Evolutionary conservation across 2,329 filamentous ascomycete genomes (phyloP), one percentile per base, ranked within the genome.

Genomic region (Aureobasidium namibiae): DNA sequence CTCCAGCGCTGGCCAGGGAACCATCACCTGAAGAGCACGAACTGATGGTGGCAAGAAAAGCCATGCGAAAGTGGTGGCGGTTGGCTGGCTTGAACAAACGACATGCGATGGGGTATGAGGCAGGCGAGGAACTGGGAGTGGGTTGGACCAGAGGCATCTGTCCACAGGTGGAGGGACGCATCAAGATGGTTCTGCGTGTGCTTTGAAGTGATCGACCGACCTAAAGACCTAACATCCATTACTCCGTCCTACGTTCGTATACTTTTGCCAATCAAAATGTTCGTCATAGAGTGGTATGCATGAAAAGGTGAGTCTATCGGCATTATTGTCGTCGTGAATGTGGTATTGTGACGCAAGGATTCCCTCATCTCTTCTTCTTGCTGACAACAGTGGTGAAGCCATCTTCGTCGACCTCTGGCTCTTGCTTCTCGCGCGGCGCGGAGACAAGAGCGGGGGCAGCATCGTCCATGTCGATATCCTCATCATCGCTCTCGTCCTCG

Each of bases 61-160:
- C 86, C 13, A 84, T 86, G 67, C 74, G 78, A 21, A 89, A 88
- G 66, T 95, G 90, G 90, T 87, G 86, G 67, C 78, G 81, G 23
- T 73, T 84, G 61, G 84, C 87, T 0, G 84, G 85, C 0, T 75
- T 95, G 21, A 77, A 84, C 61, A 78, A 72, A 0, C 66, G 71
- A 38, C 70, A 76, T 10, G 69, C 67, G 6, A 70, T 75, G 58
- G 78, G 81, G 16, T 79, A 89, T 61, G 78, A 80, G 60, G 77
- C 84, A 53, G 80, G 76, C 0, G 84, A 85, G 61, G 80, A 84
- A 53, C 84, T 87, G 33, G 75, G 75, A 38, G 79, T 81, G 2
- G 80, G 86, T 63, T 95, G 90, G 90, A 92, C 89, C 9, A 83
- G 82, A 63, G 87, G 89, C 1, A 92, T 95, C 70, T 83, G 86